Conservation (phyloP, 805 yeast genomes). For the Zygosaccharomyces gambellarensis region DNA sequence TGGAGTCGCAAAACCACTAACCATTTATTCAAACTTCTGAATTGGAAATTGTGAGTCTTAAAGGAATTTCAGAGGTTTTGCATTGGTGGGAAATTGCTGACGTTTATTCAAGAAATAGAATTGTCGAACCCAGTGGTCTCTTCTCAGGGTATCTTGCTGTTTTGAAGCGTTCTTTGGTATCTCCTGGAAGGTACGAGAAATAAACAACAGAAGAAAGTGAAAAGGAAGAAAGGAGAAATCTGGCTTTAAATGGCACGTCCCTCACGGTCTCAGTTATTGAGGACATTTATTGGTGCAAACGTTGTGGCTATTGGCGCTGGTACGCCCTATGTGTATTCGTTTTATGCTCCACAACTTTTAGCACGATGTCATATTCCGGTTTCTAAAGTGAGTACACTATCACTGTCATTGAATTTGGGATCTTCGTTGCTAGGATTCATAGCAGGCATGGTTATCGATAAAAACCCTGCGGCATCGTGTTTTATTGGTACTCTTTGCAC, state of each 20-base stretch:
- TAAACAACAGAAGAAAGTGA: not conserved
- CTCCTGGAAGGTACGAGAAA: not conserved
- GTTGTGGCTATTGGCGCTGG: slow-evolving; percentile 66
- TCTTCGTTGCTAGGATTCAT: slow-evolving; percentile 64
- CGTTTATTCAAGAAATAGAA: not conserved
- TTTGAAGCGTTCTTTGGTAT: not conserved
- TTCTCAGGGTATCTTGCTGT: not conserved
- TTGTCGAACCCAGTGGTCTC: not conserved
- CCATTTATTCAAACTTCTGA: not conserved
- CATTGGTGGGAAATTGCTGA: not conserved
- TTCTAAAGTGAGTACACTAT: slow-evolving; percentile 57
- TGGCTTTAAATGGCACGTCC: slow-evolving; percentile 7
- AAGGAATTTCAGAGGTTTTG: not conserved
- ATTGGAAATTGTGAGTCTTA: not conserved
- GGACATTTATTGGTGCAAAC: slow-evolving; percentile 31
- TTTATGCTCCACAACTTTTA: slow-evolving; percentile 70
- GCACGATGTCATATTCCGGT: slow-evolving; percentile 52
- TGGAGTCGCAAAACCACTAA: not conserved
- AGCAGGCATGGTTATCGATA: slow-evolving; percentile 66
- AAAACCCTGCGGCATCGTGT: slow-evolving; percentile 46
- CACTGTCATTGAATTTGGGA: slow-evolving; percentile 60
- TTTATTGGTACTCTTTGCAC: slow-evolving; percentile 52
- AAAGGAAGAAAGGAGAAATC: not conserved
- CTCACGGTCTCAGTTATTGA: slow-evolving; percentile 17
- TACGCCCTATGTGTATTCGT: slow-evolving; percentile 69